Evolutionary conservation across 495 filamentous ascomycete genomes (phyloP), one percentile per base, ranked within the genome.

Genomic region (Hypoxylon lienhwacheense): DNA sequence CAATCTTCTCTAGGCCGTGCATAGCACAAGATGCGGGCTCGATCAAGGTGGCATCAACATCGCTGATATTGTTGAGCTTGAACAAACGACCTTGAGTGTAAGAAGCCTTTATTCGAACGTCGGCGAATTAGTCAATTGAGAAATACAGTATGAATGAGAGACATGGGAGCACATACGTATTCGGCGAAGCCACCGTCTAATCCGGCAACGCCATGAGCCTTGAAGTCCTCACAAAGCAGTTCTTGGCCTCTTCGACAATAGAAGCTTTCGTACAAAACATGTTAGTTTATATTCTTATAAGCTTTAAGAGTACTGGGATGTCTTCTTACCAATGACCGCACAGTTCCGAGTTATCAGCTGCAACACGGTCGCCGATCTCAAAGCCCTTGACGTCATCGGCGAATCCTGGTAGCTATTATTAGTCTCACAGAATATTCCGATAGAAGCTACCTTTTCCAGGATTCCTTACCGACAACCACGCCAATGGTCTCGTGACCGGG

Each of bases 21-120:
- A 80, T 79, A 19, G 85, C 85, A 58, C 85, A 88, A 4, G 85
- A 86, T 7, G 85, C 85, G 7, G 85, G 85, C 64, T 89, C 85
- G 42, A 89, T 77, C 17, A 89, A 75, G 14, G 85, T 88, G n/a
- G 85, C 85, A 31, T 88, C 84, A 37, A 87, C 73, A 53, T 87
- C 82, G 37, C 77, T 80, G 35, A 89, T 71, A 68, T 87, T 85
- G 54, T 86, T 73, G 70, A 89, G 81, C 70, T 82, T 81, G 73
- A 87, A 87, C 11, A 88, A 81, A 56, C 84, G 79, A 46, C 79
- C 79, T 43, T 82, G 83, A 54, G 75, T 69, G 59, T 73, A 74
- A 20, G 68, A 69, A 41, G 71, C 73, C 64, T 66, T 24, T 1
- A 43, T 55, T 42, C 19, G 3, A 24, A 11, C 6, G 24, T 3